Percentiles rank a stretch among this genome's conserved stretches.
Evolutionary conservation across 345 rosid species (phyloP).

Genomic region (Sisymbrium irio): DNA sequence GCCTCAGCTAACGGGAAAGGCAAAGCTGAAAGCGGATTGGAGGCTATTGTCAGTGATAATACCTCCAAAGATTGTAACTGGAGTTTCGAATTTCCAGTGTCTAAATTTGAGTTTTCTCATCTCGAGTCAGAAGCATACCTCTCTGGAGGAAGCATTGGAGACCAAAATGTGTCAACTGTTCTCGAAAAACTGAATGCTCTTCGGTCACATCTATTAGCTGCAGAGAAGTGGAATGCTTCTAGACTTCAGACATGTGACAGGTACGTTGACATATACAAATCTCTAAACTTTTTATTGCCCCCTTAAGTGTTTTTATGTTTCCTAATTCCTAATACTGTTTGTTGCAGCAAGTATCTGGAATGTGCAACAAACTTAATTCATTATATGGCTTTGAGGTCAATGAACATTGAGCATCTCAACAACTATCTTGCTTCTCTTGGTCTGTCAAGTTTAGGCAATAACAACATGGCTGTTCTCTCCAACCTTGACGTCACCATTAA

Average conservation of each 20-base stretch:
- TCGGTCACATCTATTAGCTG: constrained; percentile 56
- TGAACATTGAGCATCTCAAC: constrained; percentile 47
- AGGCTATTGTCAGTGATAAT: constrained; percentile 30
- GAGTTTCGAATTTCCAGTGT: constrained; percentile 28
- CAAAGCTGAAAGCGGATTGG: constrained; percentile 29
- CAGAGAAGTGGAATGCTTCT: constrained; percentile 67
- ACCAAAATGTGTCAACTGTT: constrained; percentile 33
- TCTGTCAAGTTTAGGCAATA: constrained; percentile 47
- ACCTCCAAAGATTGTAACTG: constrained; percentile 22
- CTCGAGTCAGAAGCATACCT: constrained; percentile 22
- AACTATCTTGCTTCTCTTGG: constrained; percentile 45
- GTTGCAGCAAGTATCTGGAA: constrained; percentile 46
- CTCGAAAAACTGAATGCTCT: constrained; percentile 54
- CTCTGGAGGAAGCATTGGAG: constrained; percentile 28
- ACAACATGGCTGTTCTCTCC: constrained; percentile 46
- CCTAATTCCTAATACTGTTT: constrained; percentile 1
- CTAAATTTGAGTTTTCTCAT: constrained; percentile 26
- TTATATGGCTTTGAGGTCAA: constrained; percentile 52
- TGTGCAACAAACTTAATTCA: constrained; percentile 62
- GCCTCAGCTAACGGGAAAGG: constrained; percentile 27
- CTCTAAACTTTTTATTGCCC: not conserved
- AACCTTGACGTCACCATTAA: constrained; percentile 44
- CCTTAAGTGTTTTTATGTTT: not conserved
- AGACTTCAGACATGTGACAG: constrained; percentile 52
- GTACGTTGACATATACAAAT: constrained; percentile 28